These are phyloP conservation scores for Botryobasidium botryosum DNA, from an alignment of 768 basidiomycete species.

Conservation along the genomic window DNA sequence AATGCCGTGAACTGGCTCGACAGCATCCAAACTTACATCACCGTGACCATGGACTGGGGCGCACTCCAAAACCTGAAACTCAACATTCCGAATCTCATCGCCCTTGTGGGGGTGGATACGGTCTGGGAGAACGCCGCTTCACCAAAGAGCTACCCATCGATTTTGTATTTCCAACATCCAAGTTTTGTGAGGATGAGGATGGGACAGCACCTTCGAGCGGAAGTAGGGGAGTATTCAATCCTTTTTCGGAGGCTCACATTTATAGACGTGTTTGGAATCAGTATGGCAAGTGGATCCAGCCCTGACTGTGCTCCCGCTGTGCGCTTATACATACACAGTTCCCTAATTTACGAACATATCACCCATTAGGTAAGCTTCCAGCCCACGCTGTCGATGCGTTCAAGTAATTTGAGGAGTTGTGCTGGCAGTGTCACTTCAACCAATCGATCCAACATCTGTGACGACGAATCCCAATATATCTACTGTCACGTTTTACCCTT, in stretches of 20 bases:
- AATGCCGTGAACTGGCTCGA: conserved; percentile 1
- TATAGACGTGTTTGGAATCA: conserved; percentile 4
- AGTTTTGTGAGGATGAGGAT: conserved; percentile 3
- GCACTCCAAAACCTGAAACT: background rate
- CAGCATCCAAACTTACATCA: conserved; percentile 5
- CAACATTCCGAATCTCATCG: background rate
- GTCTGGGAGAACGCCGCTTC: background rate
- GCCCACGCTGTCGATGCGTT: too few relatives aligned
- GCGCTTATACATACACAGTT: background rate
- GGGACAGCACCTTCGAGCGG: conserved; percentile 1
- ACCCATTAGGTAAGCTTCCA: conserved; percentile 1
- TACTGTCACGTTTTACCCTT: conserved; percentile 3
- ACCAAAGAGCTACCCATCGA: background rate
- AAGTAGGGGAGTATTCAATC: background rate
- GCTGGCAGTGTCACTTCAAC: background rate
- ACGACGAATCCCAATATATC: conserved; percentile 2
- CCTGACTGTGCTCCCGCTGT: background rate
- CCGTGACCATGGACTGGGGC: conserved; percentile 4
- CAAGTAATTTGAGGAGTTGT: background rate
- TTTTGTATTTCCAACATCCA: conserved; percentile 3
- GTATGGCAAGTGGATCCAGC: background rate
- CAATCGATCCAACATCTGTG: background rate
- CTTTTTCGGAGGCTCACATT: conserved; percentile 1
- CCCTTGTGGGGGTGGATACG: conserved; percentile 4
- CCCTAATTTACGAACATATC: background rate